Conservation (phyloP, 148 eudicot species). For the Linanthus parryae region DNA sequence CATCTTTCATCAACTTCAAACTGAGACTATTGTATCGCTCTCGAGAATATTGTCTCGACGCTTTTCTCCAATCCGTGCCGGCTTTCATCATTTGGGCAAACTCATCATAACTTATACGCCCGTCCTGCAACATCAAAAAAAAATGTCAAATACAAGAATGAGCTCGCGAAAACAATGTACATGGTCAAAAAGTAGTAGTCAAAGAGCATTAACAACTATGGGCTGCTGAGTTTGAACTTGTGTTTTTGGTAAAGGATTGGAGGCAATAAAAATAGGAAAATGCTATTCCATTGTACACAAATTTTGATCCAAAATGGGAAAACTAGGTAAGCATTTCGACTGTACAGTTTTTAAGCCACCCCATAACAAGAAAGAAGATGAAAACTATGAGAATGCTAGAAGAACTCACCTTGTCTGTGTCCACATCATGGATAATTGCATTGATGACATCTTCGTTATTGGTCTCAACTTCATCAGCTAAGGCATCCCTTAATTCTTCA, state of each 20-base stretch:
- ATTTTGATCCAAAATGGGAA: too few species aligned
- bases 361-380: too few species aligned
- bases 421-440: conserved; percentile 10
- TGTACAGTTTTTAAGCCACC: too few species aligned
- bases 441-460: conserved; percentile 12
- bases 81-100: conserved; percentile 83
- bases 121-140: conserved; percentile 36
- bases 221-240: too few species aligned
- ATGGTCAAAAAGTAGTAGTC: too few species aligned
- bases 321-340: too few species aligned
- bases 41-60: conserved; percentile 75
- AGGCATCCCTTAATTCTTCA: conserved; percentile 29
- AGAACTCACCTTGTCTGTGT: conserved; percentile 9
- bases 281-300: not conserved
- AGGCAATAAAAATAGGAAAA: not conserved
- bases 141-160: too few species aligned
- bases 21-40: conserved; percentile 72
- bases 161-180: too few species aligned
- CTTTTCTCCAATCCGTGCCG: conserved; percentile 83
- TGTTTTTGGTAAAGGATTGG: too few species aligned
- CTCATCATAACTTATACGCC: conserved; percentile 72
- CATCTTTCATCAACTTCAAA: conserved; percentile 51
- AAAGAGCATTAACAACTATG: too few species aligned
- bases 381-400: too few species aligned
- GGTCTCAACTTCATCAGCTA: conserved; percentile 26